Percentiles rank a stretch among this genome's conserved stretches.
phyloP scores from a whole-genome alignment of 495 filamentous ascomycete species.

The Amphirosellinia nigrospora region DNA sequence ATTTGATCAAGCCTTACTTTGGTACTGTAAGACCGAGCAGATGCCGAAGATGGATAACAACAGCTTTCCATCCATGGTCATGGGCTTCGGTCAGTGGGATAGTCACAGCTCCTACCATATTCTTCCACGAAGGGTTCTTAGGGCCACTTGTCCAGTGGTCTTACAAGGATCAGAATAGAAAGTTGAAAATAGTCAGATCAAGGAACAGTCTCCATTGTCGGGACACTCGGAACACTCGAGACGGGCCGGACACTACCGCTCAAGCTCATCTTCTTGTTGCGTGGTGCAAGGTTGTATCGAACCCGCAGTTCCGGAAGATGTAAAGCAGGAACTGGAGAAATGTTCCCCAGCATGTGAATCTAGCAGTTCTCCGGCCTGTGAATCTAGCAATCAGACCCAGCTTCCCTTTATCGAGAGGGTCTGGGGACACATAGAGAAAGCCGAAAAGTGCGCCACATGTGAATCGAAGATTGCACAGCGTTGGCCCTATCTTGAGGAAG shows the following conservation, averaged over 20 bases:
- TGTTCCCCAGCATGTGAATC: too few relatives aligned
- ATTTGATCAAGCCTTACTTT: constrained; percentile 12
- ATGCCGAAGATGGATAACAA: background rate
- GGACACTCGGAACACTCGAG: too few relatives aligned
- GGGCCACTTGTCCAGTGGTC: background rate
- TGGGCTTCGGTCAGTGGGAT: background rate
- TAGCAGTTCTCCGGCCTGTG: too few relatives aligned
- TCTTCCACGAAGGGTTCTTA: background rate
- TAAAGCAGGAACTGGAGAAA: constrained; percentile 5
- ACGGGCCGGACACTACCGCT: background rate
- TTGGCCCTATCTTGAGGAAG: background rate
- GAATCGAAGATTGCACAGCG: constrained; percentile 1
- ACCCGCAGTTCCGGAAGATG: constrained; percentile 10
- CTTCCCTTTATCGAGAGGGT: constrained; percentile 1
- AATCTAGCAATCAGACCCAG: background rate
- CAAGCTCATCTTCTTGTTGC: constrained; percentile 5
- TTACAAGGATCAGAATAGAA: constrained; percentile 7
- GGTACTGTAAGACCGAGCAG: background rate
- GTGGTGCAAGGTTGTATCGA: constrained; percentile 7
- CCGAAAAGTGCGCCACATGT: background rate
- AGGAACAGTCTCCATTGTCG: background rate
- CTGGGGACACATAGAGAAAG: background rate
- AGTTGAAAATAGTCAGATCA: constrained; percentile 1
- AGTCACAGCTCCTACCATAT: background rate
- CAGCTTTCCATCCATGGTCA: constrained; percentile 11